Base-by-base conservation (phyloP, 2,329 filamentous ascomycete species). In the Ceratocystiopsis minuta region DNA sequence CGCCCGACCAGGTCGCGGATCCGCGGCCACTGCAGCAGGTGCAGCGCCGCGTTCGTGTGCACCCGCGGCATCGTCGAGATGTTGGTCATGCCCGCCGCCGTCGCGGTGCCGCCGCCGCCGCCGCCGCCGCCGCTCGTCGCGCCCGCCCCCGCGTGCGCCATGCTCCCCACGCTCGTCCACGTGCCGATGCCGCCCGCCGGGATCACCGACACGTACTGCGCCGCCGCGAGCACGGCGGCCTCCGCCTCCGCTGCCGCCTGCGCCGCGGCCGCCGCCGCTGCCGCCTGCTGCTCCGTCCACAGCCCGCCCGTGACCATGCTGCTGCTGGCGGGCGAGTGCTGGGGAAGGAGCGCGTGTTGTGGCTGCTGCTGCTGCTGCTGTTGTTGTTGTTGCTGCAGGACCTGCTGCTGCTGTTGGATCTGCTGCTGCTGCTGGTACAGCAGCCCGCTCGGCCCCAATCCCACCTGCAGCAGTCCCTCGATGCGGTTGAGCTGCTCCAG, bases 61-160 rank as follows among this genome's bases (percentile, higher is more conserved):
- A 80, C 68, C 58, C 85, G 87, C 17, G 83, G 83, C 81, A 88
- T 88, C 20, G 80, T 84, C 3, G 81, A 86, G 49, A 88, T 85
- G 56, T 84, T 87, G 34, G 61, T 65, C 15, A 57, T 51, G 47
- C 66, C 53, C 80, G 45, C 70, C 70, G 46, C 68, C 72, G 4
- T 71, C 70, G 47, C 77, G 68, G 62, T 11, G 31, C 6, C 31
- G 31, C 31, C 31, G 31, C 11, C 11, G 24, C 17, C 34, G 14
- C 38, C 38, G 17, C 34, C 18, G 16, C 36, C 63, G 28, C 65
- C 55, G 42, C 72, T 20, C 20, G 4, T 7, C 20, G 7, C 7
- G 20, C 20, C 7, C 20, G 4, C 20, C 20, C 20, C 20, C 20
- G 7, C 7, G 20, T 7, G 4, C 20, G 4, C 20, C 20, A 20